These are phyloP conservation scores for Coleophoma cylindrospora DNA, from an alignment of 2,329 filamentous ascomycete species.

Conservation along the genomic window DNA sequence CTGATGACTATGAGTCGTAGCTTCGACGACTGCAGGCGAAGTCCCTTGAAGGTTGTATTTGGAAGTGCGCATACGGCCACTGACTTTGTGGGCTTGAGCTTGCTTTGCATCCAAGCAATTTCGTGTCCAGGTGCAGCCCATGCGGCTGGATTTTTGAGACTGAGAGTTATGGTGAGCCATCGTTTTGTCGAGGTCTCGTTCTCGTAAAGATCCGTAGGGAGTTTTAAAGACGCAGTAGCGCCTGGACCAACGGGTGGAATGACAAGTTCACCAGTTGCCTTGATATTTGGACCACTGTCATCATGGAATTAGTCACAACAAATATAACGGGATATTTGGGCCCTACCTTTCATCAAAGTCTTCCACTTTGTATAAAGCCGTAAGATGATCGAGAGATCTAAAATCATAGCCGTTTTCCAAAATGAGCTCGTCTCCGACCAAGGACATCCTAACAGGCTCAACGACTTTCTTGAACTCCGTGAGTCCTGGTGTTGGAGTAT, in stretches of 20 bases:
- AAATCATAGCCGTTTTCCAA: slow-evolving; percentile 47
- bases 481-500: slow-evolving; percentile 51
- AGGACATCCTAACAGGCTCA: slow-evolving; percentile 42
- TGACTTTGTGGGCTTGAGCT: slow-evolving; percentile 25
- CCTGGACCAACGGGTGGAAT: slow-evolving; percentile 37
- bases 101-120: slow-evolving; percentile 48
- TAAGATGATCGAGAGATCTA: slow-evolving; percentile 42
- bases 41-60: slow-evolving; percentile 5
- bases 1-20: slow-evolving; percentile 25
- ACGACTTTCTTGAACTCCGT: slow-evolving; percentile 53
- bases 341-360: slow-evolving; percentile 32
- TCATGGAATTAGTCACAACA: too few species aligned
- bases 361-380: slow-evolving; percentile 38
- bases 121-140: slow-evolving; percentile 52
- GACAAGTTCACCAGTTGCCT: slow-evolving; percentile 29
- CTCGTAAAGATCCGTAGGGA: slow-evolving; percentile 22
- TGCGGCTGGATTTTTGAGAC: slow-evolving; percentile 33
- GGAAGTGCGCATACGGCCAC: slow-evolving; percentile 10
- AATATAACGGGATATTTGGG: too few species aligned
- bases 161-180: slow-evolving; percentile 41
- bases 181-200: slow-evolving; percentile 28
- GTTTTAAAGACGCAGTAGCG: slow-evolving; percentile 26
- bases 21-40: slow-evolving; percentile 9
- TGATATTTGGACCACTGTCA: too few species aligned
- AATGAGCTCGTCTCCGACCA: slow-evolving; percentile 27